A percentile compares a stretch with the other conserved stretches of the same genome.
Evolutionary conservation across 768 basidiomycete species (phyloP).

Genomic region (Hygrocybe punicea): DNA sequence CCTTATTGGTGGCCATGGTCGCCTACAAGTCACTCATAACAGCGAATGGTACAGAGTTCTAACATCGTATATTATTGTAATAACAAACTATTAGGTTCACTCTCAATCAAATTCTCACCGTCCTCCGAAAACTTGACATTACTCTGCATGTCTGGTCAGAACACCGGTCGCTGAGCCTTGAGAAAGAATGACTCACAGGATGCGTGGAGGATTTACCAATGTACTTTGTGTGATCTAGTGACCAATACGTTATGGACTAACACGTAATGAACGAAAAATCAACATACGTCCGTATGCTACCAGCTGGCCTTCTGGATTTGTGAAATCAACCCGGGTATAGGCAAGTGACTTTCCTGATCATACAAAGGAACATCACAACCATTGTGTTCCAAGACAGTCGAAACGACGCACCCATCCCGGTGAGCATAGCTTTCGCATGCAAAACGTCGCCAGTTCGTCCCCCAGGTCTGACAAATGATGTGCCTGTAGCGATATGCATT

Average conservation of each 20-base stretch:
- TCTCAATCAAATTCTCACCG: conserved; percentile 65
- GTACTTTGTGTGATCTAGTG: conserved; percentile 79
- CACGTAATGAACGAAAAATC: conserved; percentile 1
- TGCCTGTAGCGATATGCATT: conserved; percentile 14
- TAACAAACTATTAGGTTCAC: too few species aligned
- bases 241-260: conserved; percentile 4
- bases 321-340: conserved; percentile 79
- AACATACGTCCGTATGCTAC: conserved; percentile 79
- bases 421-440: conserved; percentile 60
- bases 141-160: conserved; percentile 40
- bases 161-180: background rate
- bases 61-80: too few species aligned
- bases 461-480: conserved; percentile 74
- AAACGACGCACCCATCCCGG: conserved; percentile 56
- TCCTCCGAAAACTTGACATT: conserved; percentile 79
- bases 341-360: conserved; percentile 71
- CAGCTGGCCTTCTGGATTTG: conserved; percentile 55
- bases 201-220: conserved; percentile 64
- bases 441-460: conserved; percentile 69
- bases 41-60: too few species aligned
- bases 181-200: conserved; percentile 30
- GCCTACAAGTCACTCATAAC: too few species aligned
- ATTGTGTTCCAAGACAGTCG: background rate
- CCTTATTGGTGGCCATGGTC: too few species aligned
- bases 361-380: background rate